Base-by-base conservation (phyloP, 1,284 basidiomycete genomes). In the Austroboletus novae-zelandiae region DNA sequence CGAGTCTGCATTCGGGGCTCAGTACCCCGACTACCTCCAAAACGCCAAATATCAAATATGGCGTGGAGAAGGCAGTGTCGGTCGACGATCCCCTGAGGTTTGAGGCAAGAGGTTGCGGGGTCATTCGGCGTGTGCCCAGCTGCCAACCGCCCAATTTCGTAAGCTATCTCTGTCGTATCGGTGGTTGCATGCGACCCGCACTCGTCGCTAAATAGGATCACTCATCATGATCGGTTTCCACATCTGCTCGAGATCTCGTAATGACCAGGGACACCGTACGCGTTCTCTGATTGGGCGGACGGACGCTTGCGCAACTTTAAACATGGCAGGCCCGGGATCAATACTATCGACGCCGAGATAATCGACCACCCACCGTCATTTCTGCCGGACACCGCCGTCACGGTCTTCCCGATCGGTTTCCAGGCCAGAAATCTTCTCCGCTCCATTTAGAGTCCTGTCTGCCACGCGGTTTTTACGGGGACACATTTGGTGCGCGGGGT, bases 321-420 rank as follows among this genome's bases (percentile, higher is more conserved):
- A 50, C 53, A 50, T 61, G 50, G 50, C 60, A 47, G 46, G 20
- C 40, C 52, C 60, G 66, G 67, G 29, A 52, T 57, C 51, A 56
- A 53, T 65, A 56, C 20, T 5, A 23, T 40, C 49, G 56, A 53
- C 57, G 29, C 52, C 56, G 52, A 54, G 60, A 55, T 57, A 61
- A 54, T 66, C 49, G 40, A 55, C 45, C 36, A 48, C 46, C 52
- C 53, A 53, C 45, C 45, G 43, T 18, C 46, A 47, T 35, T 43
- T 48, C 42, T 18, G 36, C 60, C 60, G 64, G 60, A 60, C 47
- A 17, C 61, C 62, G 50, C 60, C 61, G 60, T 61, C 23, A 54
- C 58, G 58, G 50, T 40, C 32, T 15, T 47, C 48, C 61, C 53
- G 55, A 58, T 51, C 37, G 52, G 58, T 61, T 59, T 52, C 58